phyloP scores from a whole-genome alignment of 371 early-diverging fungal genomes.

The Lichtheimia ramosa region DNA sequence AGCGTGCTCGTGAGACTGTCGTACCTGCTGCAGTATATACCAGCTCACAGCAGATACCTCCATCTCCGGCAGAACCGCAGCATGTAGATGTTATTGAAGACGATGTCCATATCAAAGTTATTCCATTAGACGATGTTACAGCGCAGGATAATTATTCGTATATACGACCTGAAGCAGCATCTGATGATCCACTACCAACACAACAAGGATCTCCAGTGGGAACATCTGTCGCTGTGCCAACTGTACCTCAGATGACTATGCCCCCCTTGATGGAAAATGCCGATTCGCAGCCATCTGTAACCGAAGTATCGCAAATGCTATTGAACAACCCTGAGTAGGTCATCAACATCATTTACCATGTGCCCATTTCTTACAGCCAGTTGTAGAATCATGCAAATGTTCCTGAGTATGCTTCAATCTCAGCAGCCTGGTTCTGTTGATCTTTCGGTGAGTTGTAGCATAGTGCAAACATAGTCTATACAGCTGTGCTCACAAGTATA shows the following conservation, averaged over 20 bases:
- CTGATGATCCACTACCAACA: not conserved
- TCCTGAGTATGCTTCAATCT: not conserved
- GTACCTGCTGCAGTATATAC: not conserved
- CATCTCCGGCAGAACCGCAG: not conserved
- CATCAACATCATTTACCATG: not conserved
- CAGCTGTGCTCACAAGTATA: too few species aligned
- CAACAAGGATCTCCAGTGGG: not conserved
- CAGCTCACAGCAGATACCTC: not conserved
- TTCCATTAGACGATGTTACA: not conserved
- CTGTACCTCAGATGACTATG: not conserved
- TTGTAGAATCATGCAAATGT: conserved; percentile 2
- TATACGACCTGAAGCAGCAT: not conserved
- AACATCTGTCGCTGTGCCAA: not conserved
- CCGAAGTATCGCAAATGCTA: not conserved
- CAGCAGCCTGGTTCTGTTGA: not conserved
- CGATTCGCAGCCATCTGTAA: not conserved
- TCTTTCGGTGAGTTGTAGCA: too few species aligned
- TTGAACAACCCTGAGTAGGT: not conserved
- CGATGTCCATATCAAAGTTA: not conserved
- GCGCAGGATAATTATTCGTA: not conserved
- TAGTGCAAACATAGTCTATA: too few species aligned
- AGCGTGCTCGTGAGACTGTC: not conserved
- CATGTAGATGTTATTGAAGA: not conserved
- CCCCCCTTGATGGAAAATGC: not conserved
- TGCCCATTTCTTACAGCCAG: not conserved